phyloP scores from a whole-genome alignment of 2,329 filamentous ascomycete genomes.

The Cladophialophora yegresii region DNA sequence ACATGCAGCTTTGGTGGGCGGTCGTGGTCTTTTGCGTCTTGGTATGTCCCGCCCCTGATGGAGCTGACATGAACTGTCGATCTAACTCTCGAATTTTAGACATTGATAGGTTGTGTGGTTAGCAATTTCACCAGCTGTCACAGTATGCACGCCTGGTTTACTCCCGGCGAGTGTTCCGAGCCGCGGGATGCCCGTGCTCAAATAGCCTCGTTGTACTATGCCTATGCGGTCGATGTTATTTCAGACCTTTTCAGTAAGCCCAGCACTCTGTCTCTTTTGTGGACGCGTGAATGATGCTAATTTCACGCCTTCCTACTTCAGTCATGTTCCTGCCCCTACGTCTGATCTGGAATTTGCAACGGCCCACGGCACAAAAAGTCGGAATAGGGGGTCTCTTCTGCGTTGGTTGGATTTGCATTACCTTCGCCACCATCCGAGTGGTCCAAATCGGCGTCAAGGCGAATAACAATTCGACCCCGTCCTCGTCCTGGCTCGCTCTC shows the following conservation, averaged over 20 bases:
- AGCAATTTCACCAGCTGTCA: constrained; percentile 42
- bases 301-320: background rate
- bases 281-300: background rate
- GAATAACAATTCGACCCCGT: constrained; percentile 3
- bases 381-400: constrained; percentile 15
- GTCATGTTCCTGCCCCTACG: constrained; percentile 16
- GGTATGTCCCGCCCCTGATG: constrained; percentile 34
- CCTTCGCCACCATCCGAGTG: constrained; percentile 12
- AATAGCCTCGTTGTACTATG: constrained; percentile 11
- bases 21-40: constrained; percentile 42
- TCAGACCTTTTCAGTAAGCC: constrained; percentile 16
- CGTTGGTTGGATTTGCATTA: constrained; percentile 9
- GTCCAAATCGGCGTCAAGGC: constrained; percentile 16
- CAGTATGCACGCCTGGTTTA: constrained; percentile 44
- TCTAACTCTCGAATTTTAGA: constrained; percentile 33
- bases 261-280: background rate
- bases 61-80: background rate
- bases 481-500: constrained; percentile 11
- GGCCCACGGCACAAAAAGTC: constrained; percentile 7
- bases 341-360: constrained; percentile 11
- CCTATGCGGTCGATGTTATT: constrained; percentile 12
- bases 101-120: constrained; percentile 44
- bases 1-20: constrained; percentile 44
- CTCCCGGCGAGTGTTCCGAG: constrained; percentile 8
- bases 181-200: constrained; percentile 9